Base-by-base conservation (phyloP, 1,284 basidiomycete genomes). In the Malassezia arunalokei region DNA sequence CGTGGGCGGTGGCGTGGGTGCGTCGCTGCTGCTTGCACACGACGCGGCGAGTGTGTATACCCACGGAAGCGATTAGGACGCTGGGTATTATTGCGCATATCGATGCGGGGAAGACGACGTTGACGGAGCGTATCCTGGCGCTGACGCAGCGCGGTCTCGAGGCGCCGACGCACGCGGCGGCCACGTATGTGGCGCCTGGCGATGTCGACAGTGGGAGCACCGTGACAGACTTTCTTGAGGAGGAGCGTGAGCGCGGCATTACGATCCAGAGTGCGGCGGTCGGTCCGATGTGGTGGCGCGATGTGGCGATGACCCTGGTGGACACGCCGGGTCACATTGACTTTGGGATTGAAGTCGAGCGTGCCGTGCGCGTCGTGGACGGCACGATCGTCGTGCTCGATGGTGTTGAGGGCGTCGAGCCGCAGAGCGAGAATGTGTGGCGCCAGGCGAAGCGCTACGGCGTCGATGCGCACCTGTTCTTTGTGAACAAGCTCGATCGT, bases 281-380 rank as follows among this genome's bases (percentile, higher is more conserved):
- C 49, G 68, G 68, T 1, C 87, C 87, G 0, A 84, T 90, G n/a
- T 79, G 80, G 70, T 91, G 88, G 88, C 41, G 60, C 0, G 45
- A 43, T 14, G 57, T 58, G 0, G 60, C 62, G 0, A 85, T 87
- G 74, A 89, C 89, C 63, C 79, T 91, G 35, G 83, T 91, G 44
- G 88, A 91, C 66, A 91, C 87, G 5, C 87, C 87, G 6, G 87
- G 87, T 14, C 87, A 91, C 73, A 86, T 87, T 6, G 87, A 91
- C 73, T 91, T 91, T 75, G 87, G 87, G 2, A 89, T 91, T 84
- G 87, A 91, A 65, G 88, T 91, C 8, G 88, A 90, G 73, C 85
- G 87, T 62, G 87, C 87, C 11, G 87, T 87, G 65, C 81, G 87
- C 14, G 84, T 91, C 8, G 82, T 89, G 1, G 87, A 91, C 64